A percentile compares a stretch with the other conserved stretches of the same genome.
Evolutionary conservation across 129 eudicot species (phyloP).

Genomic region (Lactuca sativa): DNA sequence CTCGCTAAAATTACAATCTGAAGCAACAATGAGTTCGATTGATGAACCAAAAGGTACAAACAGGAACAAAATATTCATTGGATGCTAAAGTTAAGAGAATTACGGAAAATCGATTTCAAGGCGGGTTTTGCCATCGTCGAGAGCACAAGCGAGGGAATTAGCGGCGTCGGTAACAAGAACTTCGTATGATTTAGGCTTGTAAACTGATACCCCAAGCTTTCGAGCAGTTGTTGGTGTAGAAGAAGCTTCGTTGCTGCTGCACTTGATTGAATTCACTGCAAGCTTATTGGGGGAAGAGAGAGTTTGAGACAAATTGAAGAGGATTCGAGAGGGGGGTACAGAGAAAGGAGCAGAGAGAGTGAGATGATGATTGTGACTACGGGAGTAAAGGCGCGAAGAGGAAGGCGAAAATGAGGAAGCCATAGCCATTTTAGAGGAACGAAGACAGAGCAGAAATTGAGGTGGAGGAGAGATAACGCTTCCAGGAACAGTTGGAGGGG

Average conservation of each 20-base stretch:
- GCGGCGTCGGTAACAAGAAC: conserved; percentile 90
- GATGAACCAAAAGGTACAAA: not conserved
- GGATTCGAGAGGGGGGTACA: conserved; percentile 23
- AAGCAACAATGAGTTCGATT: conserved; percentile 14
- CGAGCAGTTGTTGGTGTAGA: conserved; percentile 43
- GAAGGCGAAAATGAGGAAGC: conserved; percentile 37
- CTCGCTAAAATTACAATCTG: not conserved
- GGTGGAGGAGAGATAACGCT: conserved; percentile 52
- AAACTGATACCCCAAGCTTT: conserved; percentile 71
- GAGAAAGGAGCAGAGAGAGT: conserved; percentile 19
- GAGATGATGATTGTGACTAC: conserved; percentile 7
- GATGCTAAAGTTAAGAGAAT: conserved; percentile 14
- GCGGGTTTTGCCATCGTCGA: conserved; percentile 68
- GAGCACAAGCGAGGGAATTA: conserved; percentile 63
- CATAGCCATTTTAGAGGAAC: conserved; percentile 41
- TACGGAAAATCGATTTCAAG: conserved; percentile 96
- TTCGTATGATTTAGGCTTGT: conserved; percentile 86
- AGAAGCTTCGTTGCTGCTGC: conserved; percentile 46
- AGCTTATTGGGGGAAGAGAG: conserved; percentile 13
- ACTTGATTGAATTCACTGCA: conserved; percentile 27
- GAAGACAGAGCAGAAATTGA: conserved; percentile 12
- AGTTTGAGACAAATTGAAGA: conserved; percentile 23
- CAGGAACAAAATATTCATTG: not conserved
- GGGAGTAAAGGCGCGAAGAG: conserved; percentile 9
- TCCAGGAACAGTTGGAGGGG: not conserved